Base-by-base conservation (phyloP, 2,329 filamentous ascomycete genomes). In the Raffaelea arxii region DNA sequence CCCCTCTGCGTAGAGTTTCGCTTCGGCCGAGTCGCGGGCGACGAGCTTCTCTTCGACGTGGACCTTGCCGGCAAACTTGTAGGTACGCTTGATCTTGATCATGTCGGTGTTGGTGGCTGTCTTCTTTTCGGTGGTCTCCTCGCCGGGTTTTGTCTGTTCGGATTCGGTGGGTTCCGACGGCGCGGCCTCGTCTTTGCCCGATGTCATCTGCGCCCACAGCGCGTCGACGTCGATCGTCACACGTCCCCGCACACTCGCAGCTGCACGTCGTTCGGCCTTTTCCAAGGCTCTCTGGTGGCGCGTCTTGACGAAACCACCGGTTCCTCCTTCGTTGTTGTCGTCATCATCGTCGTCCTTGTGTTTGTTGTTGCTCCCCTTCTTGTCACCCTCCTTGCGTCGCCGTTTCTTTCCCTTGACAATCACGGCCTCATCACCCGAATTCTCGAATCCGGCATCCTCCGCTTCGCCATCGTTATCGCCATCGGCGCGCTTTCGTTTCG, bases 31-130 rank as follows among this genome's bases (percentile, higher is more conserved):
- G 56, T 78, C 71, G 39, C 75, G 71, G 4, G 77, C 67, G 1
- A 88, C 80, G 11, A 81, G 65, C 59, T 85, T 86, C 58, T 86
- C 80, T 56, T 88, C 84, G 0, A 75, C 83, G 55, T 84, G 79
- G 12, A 82, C 71, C 56, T 83, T 78, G 25, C 84, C 84, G 30
- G 84, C 84, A 55, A 88, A 88, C 55, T 82, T 84, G 64, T 86
- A 87, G 14, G 77, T 82, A 25, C 82, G 78, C 55, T 80, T 84
- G 51, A 88, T 82, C 50, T 73, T 75, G 55, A 87, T 70, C 65
- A 70, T 71, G 5, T 65, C 60, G 2, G 64, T 53, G 5, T 59
- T 41, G 2, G 62, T 61, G 25, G 49, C 48, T 9, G 9, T 11
- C 7, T 40, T 19, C 18, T 7, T 25, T 2, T 48, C 51, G 6